Conservation (phyloP, 768 basidiomycete genomes). For the Leccinum subtestaceum region DNA sequence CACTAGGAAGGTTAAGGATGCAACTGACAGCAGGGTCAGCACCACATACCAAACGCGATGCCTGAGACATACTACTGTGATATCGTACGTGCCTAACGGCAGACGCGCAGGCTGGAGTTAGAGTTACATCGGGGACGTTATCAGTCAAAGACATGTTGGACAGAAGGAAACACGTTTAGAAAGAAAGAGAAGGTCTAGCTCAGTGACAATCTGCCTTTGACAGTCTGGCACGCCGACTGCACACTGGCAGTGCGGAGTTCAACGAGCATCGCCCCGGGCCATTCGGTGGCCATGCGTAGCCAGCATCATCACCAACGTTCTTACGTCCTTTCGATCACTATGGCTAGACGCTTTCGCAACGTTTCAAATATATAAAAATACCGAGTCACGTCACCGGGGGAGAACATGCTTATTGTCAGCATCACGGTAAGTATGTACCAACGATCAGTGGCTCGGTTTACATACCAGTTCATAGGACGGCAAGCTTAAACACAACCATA, state of each 20-base stretch:
- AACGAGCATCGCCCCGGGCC: background rate
- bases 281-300: background rate
- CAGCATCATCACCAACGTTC: conserved; percentile 1
- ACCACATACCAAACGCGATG: background rate
- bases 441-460: background rate
- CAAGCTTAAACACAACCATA: background rate
- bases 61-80: conserved; percentile 6
- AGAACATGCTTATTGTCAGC: too few relatives aligned
- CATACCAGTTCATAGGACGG: background rate
- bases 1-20: conserved; percentile 12
- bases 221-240: background rate
- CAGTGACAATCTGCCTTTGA: background rate
- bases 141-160: background rate
- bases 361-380: background rate
- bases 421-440: background rate
- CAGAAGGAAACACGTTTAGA: conserved; percentile 2
- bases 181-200: background rate
- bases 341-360: background rate
- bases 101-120: background rate
- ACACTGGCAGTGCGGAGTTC: background rate
- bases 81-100: conserved; percentile 10
- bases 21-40: conserved; percentile 11
- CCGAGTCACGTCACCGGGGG: background rate
- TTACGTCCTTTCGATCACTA: background rate
- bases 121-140: background rate